Evolutionary conservation across 257 asterid genomes (phyloP).

Genomic region (Ballota nigra): DNA sequence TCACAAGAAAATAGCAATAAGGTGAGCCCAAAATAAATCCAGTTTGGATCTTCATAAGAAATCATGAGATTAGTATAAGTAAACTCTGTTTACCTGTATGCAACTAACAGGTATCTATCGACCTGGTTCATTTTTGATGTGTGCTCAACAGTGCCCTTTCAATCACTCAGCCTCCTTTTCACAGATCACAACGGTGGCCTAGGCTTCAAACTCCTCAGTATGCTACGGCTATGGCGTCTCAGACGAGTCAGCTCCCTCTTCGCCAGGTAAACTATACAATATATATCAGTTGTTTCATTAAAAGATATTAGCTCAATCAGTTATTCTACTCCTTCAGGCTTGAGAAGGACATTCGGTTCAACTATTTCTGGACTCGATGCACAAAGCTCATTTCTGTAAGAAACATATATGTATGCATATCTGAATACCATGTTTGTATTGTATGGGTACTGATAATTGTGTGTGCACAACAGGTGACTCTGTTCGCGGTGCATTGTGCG

Average conservation of each 20-base stretch:
- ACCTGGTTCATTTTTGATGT: constrained; percentile 84
- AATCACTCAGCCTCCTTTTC: constrained; percentile 62
- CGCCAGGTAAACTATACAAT: constrained; percentile 47
- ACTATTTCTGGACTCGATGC: constrained; percentile 91
- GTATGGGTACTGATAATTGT: too few species aligned
- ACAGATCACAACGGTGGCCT: constrained; percentile 65
- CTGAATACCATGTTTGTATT: too few species aligned
- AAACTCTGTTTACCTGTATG: background rate
- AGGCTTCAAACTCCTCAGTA: constrained; percentile 67
- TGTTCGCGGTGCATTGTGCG: constrained; percentile 76
- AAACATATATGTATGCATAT: background rate
- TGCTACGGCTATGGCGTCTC: constrained; percentile 96
- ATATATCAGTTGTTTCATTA: too few species aligned
- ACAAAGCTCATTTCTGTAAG: constrained; percentile 78
- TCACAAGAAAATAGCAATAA: constrained; percentile 59
- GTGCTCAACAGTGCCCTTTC: constrained; percentile 80
- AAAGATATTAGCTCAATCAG: too few species aligned
- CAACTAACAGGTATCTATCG: constrained; percentile 61
- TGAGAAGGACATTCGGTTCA: constrained; percentile 89
- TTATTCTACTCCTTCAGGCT: constrained; percentile 46
- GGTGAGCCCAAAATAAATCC: constrained; percentile 45
- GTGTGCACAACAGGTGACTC: constrained; percentile 54
- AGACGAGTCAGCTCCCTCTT: constrained; percentile 84
- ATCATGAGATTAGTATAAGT: too few species aligned
- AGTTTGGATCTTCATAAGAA: too few species aligned